phyloP scores from a whole-genome alignment of 306 rosid species.

The Prunus salicina region DNA sequence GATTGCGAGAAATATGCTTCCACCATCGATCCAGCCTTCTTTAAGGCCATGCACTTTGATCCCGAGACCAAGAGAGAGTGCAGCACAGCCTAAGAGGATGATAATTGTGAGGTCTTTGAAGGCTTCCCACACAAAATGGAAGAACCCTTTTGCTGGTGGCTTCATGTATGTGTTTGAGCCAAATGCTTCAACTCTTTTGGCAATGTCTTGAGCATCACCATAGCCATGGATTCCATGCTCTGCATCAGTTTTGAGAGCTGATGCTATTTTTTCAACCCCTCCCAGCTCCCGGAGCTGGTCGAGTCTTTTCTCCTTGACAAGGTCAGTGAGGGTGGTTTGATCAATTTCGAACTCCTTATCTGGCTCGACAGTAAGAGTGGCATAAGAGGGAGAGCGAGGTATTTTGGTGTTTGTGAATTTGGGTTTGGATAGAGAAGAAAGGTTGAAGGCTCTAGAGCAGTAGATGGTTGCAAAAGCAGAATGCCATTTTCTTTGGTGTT shows the following conservation, averaged over 20 bases:
- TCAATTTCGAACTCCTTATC: slow-evolving; percentile 11
- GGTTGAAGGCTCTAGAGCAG: slow-evolving; percentile 28
- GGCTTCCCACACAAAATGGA: slow-evolving; percentile 30
- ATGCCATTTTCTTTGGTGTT: slow-evolving; percentile 44
- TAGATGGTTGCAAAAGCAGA: slow-evolving; percentile 40
- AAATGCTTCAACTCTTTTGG: background rate
- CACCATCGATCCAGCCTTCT: slow-evolving; percentile 46
- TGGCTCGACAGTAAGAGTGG: slow-evolving; percentile 19
- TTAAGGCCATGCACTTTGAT: slow-evolving; percentile 33
- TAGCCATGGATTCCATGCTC: slow-evolving; percentile 21
- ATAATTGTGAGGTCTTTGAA: slow-evolving; percentile 40
- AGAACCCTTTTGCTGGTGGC: slow-evolving; percentile 28
- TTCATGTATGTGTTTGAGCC: slow-evolving; percentile 25
- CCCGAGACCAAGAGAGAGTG: slow-evolving; percentile 38
- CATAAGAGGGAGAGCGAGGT: slow-evolving; percentile 9
- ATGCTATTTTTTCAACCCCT: slow-evolving; percentile 40
- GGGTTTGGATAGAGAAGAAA: background rate
- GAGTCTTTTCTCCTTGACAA: slow-evolving; percentile 38
- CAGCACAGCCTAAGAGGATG: slow-evolving; percentile 37
- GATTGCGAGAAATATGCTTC: slow-evolving; percentile 34
- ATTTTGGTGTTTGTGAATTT: background rate
- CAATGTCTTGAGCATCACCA: background rate
- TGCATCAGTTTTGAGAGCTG: slow-evolving; percentile 20
- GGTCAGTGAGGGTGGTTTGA: background rate
- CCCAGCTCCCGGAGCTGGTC: slow-evolving; percentile 16